Percentiles rank a stretch among this genome's conserved stretches.
Conservation (phyloP, 768 basidiomycete species). For the Hydnomerulius pinastri region DNA sequence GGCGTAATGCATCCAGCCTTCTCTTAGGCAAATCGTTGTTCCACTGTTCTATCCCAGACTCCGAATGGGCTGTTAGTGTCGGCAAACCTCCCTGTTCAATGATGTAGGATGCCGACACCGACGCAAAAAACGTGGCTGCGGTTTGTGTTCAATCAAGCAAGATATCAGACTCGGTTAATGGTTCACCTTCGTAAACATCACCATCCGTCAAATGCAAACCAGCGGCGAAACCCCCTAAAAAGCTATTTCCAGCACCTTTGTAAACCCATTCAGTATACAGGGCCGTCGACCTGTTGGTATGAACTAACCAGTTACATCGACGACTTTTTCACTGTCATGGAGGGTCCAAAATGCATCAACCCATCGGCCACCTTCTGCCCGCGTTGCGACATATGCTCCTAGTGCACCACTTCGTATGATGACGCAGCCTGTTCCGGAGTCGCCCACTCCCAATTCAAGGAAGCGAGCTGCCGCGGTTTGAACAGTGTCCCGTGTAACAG, state of each 20-base stretch:
- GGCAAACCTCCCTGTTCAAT: constrained; percentile 87
- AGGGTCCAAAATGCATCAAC: constrained; percentile 71
- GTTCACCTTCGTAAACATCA: constrained; percentile 67
- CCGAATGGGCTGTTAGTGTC: constrained; percentile 33
- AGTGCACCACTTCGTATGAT: constrained; percentile 75
- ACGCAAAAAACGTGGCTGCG: constrained; percentile 69
- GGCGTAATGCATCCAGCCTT: constrained; percentile 56
- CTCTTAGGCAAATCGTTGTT: constrained; percentile 66
- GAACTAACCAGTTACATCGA: constrained; percentile 77
- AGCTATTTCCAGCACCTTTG: constrained; percentile 87
- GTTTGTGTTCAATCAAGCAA: constrained; percentile 17
- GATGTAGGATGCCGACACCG: constrained; percentile 79
- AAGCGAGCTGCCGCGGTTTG: constrained; percentile 69
- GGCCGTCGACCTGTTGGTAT: constrained; percentile 5
- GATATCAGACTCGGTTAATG: constrained; percentile 5
- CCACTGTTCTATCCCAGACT: constrained; percentile 49
- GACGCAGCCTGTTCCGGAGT: constrained; percentile 52
- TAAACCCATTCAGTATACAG: constrained; percentile 6
- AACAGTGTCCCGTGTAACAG: constrained; percentile 47
- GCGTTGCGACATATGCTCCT: constrained; percentile 67
- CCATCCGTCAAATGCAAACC: constrained; percentile 58
- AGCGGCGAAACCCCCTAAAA: constrained; percentile 82
- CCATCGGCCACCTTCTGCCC: constrained; percentile 52
- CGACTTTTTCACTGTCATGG: constrained; percentile 49
- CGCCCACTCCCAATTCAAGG: constrained; percentile 59